Base-by-base conservation (phyloP, 768 basidiomycete genomes). In the Suillus clintonianus region DNA sequence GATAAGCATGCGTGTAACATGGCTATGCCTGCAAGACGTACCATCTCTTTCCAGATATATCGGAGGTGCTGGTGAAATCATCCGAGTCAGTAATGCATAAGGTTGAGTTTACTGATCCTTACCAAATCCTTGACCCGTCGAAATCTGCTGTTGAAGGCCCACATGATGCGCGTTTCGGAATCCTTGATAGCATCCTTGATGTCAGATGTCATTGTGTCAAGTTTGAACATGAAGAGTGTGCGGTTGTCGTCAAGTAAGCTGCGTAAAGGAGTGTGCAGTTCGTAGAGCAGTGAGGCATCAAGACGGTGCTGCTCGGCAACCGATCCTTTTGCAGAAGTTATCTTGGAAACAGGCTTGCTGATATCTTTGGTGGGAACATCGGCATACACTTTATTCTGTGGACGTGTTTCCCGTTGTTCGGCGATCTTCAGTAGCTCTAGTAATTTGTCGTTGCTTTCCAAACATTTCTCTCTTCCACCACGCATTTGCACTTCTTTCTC, bases 31-130 rank as follows among this genome's bases (percentile, higher is more conserved):
- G n/a, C n/a, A n/a, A n/a, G 11, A 65, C 77, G 2, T 36, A 84
- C 85, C 83, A 84, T 85, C 24, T 83, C 81, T 69, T 81, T 83
- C 85, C 85, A 86, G 1, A 86, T 74, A 7, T 68, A 72, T 61
- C 77, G 79, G n/a, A 86, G 70, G 61, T 85, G 83, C 84, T 85
- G 64, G n/a, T 37, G 36, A 37, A 56, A 37, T n/a, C 7, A 14
- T 24, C 1, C 14, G 4, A 37, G 15, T 56, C 5, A 37, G 15
- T 22, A 4, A 37, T 17, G 22, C 36, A 22, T 37, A 8, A 22
- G 14, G 7, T 17, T 15, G 34, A 22, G n/a, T 36, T 36, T 22
- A 1, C 4, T 6, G 15, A 17, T 39, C 15, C 54, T 5, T 39
- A 56, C 54, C 1, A n/a, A 22, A 37, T 56, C 36, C 34, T 24